Evolutionary conservation across 257 asterid species (phyloP).

Genomic region (Scutellaria minor): DNA sequence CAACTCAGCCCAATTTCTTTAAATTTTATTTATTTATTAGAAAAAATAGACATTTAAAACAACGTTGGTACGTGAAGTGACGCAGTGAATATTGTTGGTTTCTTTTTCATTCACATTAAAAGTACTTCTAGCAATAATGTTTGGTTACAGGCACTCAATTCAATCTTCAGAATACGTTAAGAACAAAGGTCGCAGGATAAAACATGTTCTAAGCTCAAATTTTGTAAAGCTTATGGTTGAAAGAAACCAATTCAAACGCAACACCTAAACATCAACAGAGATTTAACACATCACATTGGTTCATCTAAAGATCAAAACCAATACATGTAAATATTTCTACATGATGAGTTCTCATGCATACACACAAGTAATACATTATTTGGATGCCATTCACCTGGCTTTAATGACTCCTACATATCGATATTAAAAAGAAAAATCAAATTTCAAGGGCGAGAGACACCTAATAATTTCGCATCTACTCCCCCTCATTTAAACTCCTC

Average conservation of each 20-base stretch:
- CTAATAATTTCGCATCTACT: conserved; percentile 30
- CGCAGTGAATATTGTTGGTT: no score
- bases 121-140: neutral
- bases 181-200: neutral
- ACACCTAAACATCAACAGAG: neutral
- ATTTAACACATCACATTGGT: neutral
- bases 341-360: conserved; percentile 4
- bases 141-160: neutral
- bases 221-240: neutral
- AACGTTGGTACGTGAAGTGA: no score
- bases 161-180: neutral
- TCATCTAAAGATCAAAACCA: conserved; percentile 15
- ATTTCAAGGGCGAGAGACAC: conserved; percentile 1
- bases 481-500: conserved; percentile 32
- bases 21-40: no score
- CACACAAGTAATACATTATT: conserved; percentile 36
- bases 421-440: neutral
- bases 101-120: no score
- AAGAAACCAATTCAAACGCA: neutral
- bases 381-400: conserved; percentile 27
- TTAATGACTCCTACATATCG: neutral
- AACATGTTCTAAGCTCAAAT: neutral
- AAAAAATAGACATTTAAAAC: no score
- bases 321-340: conserved; percentile 12
- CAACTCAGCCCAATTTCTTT: no score